Conservation (phyloP, 2,329 filamentous ascomycete species). For the Calonectria fujianensis region DNA sequence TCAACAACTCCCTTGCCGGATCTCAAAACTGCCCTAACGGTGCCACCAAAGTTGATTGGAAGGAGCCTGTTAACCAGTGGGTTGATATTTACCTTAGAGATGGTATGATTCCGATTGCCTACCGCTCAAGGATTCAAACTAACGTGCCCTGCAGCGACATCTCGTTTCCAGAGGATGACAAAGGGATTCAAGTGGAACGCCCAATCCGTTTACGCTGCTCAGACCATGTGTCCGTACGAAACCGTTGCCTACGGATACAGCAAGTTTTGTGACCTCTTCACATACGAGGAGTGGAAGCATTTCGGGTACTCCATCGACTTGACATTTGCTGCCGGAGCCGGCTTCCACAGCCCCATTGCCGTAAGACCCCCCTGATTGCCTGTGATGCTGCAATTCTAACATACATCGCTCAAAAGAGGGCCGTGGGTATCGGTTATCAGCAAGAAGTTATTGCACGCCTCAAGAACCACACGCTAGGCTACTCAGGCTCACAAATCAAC, state of each 20-base stretch:
- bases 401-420: slow-evolving; percentile 66
- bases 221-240: slow-evolving; percentile 85
- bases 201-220: slow-evolving; percentile 79
- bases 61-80: slow-evolving; percentile 76
- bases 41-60: slow-evolving; percentile 69
- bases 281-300: slow-evolving; percentile 82
- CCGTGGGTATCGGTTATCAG: slow-evolving; percentile 84
- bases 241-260: slow-evolving; percentile 86
- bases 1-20: slow-evolving; percentile 83
- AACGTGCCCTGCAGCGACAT: slow-evolving; percentile 68
- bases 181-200: slow-evolving; percentile 78
- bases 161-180: slow-evolving; percentile 74
- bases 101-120: slow-evolving; percentile 58
- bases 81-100: slow-evolving; percentile 78
- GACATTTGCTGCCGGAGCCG: slow-evolving; percentile 76
- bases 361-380: slow-evolving; percentile 57
- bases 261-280: slow-evolving; percentile 84
- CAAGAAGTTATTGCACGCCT: slow-evolving; percentile 83
- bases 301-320: slow-evolving; percentile 84
- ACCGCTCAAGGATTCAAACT: background rate
- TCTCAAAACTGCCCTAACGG: slow-evolving; percentile 80
- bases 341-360: slow-evolving; percentile 79
- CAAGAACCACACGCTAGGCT: slow-evolving; percentile 77
- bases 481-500: slow-evolving; percentile 78
- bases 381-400: background rate